A percentile compares a stretch with the other conserved stretches of the same genome.
phyloP scores from a whole-genome alignment of 768 basidiomycete species.

The Lactarius vividus region DNA sequence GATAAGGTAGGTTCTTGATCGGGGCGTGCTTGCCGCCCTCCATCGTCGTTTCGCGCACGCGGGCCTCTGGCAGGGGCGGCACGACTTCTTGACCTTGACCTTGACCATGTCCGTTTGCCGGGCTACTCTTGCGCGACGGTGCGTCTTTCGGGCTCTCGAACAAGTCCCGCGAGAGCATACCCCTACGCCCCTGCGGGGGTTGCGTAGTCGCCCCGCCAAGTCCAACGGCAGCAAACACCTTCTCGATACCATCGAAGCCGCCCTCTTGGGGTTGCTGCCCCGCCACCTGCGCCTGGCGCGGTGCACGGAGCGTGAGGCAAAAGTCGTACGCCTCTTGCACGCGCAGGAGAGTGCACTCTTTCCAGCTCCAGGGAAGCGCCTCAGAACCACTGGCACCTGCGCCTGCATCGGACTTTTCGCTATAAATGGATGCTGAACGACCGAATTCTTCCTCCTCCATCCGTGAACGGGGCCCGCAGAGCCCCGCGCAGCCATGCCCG shows the following conservation, averaged over 20 bases:
- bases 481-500: constrained; percentile 72
- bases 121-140: constrained; percentile 28
- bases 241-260: constrained; percentile 55
- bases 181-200: constrained; percentile 49
- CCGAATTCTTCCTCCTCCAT: constrained; percentile 82
- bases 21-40: constrained; percentile 52
- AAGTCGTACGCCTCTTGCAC: constrained; percentile 82
- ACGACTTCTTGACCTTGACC: constrained; percentile 4
- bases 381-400: constrained; percentile 34
- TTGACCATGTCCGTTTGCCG: constrained; percentile 27
- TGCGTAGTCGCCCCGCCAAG: constrained; percentile 43
- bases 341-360: constrained; percentile 62
- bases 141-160: constrained; percentile 53
- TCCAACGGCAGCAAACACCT: constrained; percentile 56
- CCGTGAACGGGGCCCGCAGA: constrained; percentile 78
- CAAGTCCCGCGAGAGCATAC: constrained; percentile 59
- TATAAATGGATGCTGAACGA: constrained; percentile 52
- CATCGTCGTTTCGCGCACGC: constrained; percentile 30
- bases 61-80: constrained; percentile 39
- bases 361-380: constrained; percentile 74
- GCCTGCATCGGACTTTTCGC: constrained; percentile 45
- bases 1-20: constrained; percentile 60
- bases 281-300: constrained; percentile 35
- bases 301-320: constrained; percentile 52
- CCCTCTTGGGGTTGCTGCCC: constrained; percentile 28